phyloP scores from a whole-genome alignment of 768 basidiomycete genomes.

The Collybia mongolica region DNA sequence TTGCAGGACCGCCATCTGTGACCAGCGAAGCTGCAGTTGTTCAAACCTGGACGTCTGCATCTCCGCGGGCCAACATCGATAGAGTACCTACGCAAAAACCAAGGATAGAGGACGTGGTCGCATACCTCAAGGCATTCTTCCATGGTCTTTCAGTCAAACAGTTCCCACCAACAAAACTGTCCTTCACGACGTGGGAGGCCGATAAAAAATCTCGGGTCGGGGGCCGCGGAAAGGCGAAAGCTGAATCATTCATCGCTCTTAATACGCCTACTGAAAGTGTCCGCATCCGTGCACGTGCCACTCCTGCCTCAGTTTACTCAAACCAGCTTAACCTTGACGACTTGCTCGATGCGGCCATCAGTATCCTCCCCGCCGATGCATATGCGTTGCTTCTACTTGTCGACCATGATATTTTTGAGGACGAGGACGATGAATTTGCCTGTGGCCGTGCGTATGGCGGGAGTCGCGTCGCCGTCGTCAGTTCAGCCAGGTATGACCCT shows the following conservation, averaged over 20 bases:
- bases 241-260: constrained; percentile 27
- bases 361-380: constrained; percentile 30
- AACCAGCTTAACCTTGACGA: constrained; percentile 35
- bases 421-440: constrained; percentile 32
- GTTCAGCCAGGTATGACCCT: constrained; percentile 34
- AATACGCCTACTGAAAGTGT: constrained; percentile 27
- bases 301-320: constrained; percentile 21
- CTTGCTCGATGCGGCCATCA: constrained; percentile 33
- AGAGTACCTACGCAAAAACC: constrained; percentile 9
- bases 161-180: constrained; percentile 15
- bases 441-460: constrained; percentile 40
- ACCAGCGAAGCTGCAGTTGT: constrained; percentile 19
- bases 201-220: constrained; percentile 11
- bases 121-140: constrained; percentile 32
- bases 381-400: constrained; percentile 33
- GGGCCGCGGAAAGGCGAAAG: constrained; percentile 8
- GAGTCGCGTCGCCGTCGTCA: constrained; percentile 36
- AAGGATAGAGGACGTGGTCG: constrained; percentile 18
- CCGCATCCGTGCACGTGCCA: constrained; percentile 30
- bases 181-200: constrained; percentile 22
- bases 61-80: background rate
- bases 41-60: constrained; percentile 18
- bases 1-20: constrained; percentile 27
- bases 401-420: constrained; percentile 32
- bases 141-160: constrained; percentile 27